Evolutionary conservation across 2,329 filamentous ascomycete species (phyloP), one percentile per base, ranked within the genome.

Genomic region (Fusarium lateritium): DNA sequence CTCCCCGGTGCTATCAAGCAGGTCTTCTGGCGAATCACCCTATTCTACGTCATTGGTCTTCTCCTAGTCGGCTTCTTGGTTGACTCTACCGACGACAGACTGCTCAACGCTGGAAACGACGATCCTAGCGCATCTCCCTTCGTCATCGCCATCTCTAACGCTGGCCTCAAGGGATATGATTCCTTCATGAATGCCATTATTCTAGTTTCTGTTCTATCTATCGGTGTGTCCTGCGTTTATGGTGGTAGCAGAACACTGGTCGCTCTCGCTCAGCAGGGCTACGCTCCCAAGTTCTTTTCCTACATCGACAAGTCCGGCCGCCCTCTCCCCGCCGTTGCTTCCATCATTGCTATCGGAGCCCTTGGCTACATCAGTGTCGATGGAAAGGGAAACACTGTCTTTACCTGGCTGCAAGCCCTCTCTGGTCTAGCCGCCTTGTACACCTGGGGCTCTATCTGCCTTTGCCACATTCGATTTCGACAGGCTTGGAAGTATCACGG

Each of bases 1-100:
- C 85, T 97, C 2, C 94, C 94, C 0, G 90, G 89, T 3, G 94
- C 94, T 7, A 90, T 95, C 73, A 97, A 96, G 82, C 94, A 97
- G 76, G 92, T 87, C 33, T 87, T 87, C 61, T 87, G 85, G 85
- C 84, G 85, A 69, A 87, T 87, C 62, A 85, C 83, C 0, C 75
- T 87, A 65, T 88, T 88, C 68, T 88, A 88, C 65, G 77, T 88
- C 46, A 77, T 87, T 4, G 84, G 84, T 36, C 80, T 88, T 15
- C 80, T 85, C 53, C 83, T 87, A 13, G 81, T 87, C 17, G 85
- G 85, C 15, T 79, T 88, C 7, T 75, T 87, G 7, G 78, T 87
- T 38, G 76, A 78, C 52, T 83, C 82, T 51, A 76, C 81, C 22
- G 85, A 88, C 36, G 36, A 70, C 0, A 77, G 80, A 34, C 81